phyloP scores from a whole-genome alignment of 2,329 filamentous ascomycete species.

The Polychaeton citri region DNA sequence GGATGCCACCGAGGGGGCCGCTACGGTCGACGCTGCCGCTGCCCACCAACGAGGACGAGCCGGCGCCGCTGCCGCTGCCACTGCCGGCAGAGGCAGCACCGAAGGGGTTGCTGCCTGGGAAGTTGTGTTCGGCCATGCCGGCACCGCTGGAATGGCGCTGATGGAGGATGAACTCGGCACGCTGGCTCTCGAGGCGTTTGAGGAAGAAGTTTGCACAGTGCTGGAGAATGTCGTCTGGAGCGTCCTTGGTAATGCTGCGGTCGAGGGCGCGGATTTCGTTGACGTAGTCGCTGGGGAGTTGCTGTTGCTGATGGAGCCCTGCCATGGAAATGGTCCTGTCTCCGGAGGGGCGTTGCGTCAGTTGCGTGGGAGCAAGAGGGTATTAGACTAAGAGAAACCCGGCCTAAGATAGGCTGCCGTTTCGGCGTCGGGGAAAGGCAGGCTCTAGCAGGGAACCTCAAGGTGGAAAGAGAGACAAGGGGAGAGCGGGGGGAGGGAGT shows the following conservation, averaged over 20 bases:
- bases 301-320: not conserved
- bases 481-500: too few relatives aligned
- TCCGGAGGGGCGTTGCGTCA: too few relatives aligned
- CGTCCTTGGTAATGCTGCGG: constrained; percentile 44
- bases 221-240: constrained; percentile 52
- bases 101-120: constrained; percentile 71
- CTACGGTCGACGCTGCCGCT: constrained; percentile 27
- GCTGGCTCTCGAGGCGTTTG: constrained; percentile 52
- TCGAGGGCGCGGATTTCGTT: constrained; percentile 52
- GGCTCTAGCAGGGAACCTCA: not conserved
- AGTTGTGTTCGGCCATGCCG: constrained; percentile 59
- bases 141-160: constrained; percentile 32
- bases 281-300: constrained; percentile 41
- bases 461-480: too few relatives aligned
- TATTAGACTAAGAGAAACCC: too few relatives aligned
- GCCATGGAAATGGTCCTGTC: not conserved
- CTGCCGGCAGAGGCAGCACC: constrained; percentile 27
- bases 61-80: constrained; percentile 6
- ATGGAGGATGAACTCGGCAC: constrained; percentile 40
- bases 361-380: too few relatives aligned
- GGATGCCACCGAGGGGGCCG: constrained; percentile 46
- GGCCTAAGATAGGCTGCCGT: not conserved
- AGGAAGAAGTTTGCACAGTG: constrained; percentile 59
- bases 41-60: constrained; percentile 11
- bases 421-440: not conserved